Evolutionary conservation across 2,329 filamentous ascomycete species (phyloP), one percentile per base, ranked within the genome.

Genomic region (Aspergillus tubingensis): DNA sequence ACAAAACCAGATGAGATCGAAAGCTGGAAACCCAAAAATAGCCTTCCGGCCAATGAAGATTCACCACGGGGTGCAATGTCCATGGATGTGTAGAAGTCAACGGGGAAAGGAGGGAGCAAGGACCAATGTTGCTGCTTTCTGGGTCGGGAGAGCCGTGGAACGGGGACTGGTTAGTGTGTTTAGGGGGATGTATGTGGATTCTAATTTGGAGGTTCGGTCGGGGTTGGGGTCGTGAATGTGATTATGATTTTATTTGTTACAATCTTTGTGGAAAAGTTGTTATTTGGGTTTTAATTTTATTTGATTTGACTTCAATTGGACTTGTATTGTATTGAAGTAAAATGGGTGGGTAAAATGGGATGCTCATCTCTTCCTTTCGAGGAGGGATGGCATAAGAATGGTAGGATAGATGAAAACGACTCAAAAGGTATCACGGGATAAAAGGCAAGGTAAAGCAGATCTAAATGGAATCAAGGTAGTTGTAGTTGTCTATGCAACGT

Each of bases 401-500:
- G 19, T 23, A 30, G 3, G 6, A n/a, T 8, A 39, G 21, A 23
- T 23, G 21, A 54, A 47, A 38, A 41, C 43, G 1, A 11, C 4
- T 15, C 11, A 27, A 27, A 49, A 49, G 44, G 23, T 25, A 49
- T 49, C 44, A 54, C 11, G 10, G 3, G n/a, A 44, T 8, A 15
- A 54, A 11, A n/a, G n/a, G 3, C 21, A 47, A 44, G 15, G 1
- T 30, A 30, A 39, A 53, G 11, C 11, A 47, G 2, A 23, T 32
- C 8, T 19, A 11, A 11, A 30, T 10, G 2, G 5, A 7, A 10
- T 11, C 41, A 43, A 25, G 8, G 21, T 17, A 54, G 27, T 8
- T 43, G 23, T 27, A 27, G 38, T 27, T 36, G 32, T 36, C 32
- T 44, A 61, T 44, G 59, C 49, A 55, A 50, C 53, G 60, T 78